Evolutionary conservation across 2,329 filamentous ascomycete genomes (phyloP).

Genomic region (Nemania sp.): DNA sequence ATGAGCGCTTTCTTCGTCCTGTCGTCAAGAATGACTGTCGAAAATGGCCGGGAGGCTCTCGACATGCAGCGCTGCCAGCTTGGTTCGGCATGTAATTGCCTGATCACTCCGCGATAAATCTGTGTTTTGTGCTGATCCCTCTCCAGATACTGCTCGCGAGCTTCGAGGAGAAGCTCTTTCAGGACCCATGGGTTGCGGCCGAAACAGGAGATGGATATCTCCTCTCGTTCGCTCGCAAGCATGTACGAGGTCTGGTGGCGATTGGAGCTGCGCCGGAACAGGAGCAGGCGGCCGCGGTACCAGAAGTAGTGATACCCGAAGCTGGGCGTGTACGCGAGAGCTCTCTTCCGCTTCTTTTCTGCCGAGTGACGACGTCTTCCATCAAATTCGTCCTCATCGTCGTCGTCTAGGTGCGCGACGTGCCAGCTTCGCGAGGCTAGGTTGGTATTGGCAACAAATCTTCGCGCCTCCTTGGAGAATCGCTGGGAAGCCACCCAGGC

Average conservation of each 20-base stretch:
- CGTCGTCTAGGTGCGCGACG: constrained; percentile 52
- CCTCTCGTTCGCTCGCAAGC: constrained; percentile 57
- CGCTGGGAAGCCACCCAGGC: constrained; percentile 67
- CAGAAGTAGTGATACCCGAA: constrained; percentile 72
- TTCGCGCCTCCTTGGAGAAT: constrained; percentile 63
- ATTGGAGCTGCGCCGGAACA: constrained; percentile 59
- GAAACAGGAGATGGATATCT: constrained; percentile 64
- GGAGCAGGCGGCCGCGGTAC: constrained; percentile 62
- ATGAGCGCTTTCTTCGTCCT: constrained; percentile 63
- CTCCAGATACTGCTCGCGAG: constrained; percentile 58
- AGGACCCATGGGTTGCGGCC: constrained; percentile 64
- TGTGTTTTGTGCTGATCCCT: constrained; percentile 66
- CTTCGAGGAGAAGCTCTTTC: constrained; percentile 65
- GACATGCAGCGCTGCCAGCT: constrained; percentile 67
- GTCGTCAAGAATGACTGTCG: constrained; percentile 68
- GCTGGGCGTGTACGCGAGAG: constrained; percentile 66
- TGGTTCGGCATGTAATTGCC: constrained; percentile 48
- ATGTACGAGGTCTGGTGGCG: constrained; percentile 48
- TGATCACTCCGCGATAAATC: constrained; percentile 63
- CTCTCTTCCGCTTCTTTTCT: constrained; percentile 51
- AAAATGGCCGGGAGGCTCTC: constrained; percentile 63
- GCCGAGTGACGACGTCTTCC: constrained; percentile 36
- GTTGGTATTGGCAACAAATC: constrained; percentile 68
- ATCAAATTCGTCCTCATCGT: constrained; percentile 52
- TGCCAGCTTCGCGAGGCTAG: constrained; percentile 58